These are phyloP conservation scores for Trypanosoma platydactyli DNA, from an alignment of 208 protist genomes.

Conservation along the genomic window DNA sequence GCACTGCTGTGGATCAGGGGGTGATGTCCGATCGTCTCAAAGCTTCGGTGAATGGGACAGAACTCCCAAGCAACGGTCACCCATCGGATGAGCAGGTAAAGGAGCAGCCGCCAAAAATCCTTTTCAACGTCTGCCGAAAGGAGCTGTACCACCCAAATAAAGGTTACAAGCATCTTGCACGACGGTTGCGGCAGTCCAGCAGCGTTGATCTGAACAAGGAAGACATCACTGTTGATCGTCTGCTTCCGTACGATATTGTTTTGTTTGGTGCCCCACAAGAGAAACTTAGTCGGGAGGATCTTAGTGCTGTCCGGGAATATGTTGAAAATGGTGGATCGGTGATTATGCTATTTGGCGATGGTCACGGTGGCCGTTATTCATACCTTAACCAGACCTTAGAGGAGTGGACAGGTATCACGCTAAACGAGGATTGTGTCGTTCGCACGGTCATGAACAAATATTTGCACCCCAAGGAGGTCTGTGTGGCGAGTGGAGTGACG, in stretches of 20 bases:
- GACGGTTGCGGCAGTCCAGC: slow-evolving; percentile 73
- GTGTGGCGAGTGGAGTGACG: slow-evolving; percentile 92
- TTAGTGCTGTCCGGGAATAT: slow-evolving; percentile 81
- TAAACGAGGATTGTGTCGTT: slow-evolving; percentile 95
- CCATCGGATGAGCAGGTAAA: slow-evolving; percentile 20
- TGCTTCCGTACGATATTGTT: slow-evolving; percentile 71
- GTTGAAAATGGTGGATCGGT: slow-evolving; percentile 91
- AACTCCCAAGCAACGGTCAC: slow-evolving; percentile 11
- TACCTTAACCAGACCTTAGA: slow-evolving; percentile 80
- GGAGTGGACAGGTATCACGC: slow-evolving; percentile 90
- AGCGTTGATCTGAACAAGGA: slow-evolving; percentile 91
- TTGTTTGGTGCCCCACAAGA: slow-evolving; percentile 82
- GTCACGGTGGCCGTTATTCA: slow-evolving; percentile 84
- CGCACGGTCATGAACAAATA: slow-evolving; percentile 95
- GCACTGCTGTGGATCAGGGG: neutral
- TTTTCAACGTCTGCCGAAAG: slow-evolving; percentile 91
- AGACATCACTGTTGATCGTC: slow-evolving; percentile 77
- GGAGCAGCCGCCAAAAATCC: slow-evolving; percentile 57
- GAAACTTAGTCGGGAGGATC: slow-evolving; percentile 71
- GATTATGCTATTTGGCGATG: slow-evolving; percentile 90
- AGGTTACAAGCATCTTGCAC: slow-evolving; percentile 82
- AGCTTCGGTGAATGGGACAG: neutral
- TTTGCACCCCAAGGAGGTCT: slow-evolving; percentile 96
- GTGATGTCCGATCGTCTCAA: slow-evolving; percentile 7
- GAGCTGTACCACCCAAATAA: slow-evolving; percentile 89